Percentiles rank a stretch among this genome's conserved stretches.
Evolutionary conservation across 164 flowering plant species (phyloP).

Genomic region (Piper betle): DNA sequence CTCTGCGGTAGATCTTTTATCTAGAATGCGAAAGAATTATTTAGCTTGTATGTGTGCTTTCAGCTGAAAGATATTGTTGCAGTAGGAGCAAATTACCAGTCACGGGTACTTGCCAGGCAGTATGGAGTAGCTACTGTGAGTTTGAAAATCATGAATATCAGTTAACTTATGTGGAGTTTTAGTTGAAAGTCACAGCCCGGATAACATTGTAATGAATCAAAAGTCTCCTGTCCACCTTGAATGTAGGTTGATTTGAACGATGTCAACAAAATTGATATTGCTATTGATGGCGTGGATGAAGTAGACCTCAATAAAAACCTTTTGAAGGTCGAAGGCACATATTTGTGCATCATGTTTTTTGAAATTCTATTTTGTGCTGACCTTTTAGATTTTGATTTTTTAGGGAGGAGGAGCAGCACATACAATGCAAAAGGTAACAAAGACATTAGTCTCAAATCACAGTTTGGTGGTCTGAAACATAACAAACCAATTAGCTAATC

Average conservation of each 20-base stretch:
- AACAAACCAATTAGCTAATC: no score
- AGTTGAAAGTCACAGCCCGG: background rate
- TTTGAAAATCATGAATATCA: background rate
- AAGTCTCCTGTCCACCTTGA: background rate
- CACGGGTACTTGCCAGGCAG: slow-evolving; percentile 22
- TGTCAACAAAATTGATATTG: slow-evolving; percentile 18
- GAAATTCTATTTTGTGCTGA: background rate
- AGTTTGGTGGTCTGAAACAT: no score
- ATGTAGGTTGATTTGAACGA: slow-evolving; percentile 23
- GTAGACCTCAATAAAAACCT: slow-evolving; percentile 17
- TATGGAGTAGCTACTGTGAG: slow-evolving; percentile 18
- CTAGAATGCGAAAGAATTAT: background rate
- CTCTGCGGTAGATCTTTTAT: background rate
- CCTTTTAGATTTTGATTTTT: background rate
- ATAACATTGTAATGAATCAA: background rate
- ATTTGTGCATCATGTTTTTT: background rate
- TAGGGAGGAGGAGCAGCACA: slow-evolving; percentile 26
- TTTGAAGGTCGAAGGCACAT: slow-evolving; percentile 9
- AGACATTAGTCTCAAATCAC: no score
- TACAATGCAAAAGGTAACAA: slow-evolving; percentile 20
- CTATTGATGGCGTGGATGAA: slow-evolving; percentile 22
- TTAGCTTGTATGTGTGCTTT: background rate
- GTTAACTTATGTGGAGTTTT: background rate
- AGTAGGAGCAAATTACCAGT: slow-evolving; percentile 21
- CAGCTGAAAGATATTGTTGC: slow-evolving; percentile 19